A percentile compares a stretch with the other conserved stretches of the same genome.
These are phyloP conservation scores for Baorangia bicolor DNA, from an alignment of 768 basidiomycete species.

Conservation along the genomic window DNA sequence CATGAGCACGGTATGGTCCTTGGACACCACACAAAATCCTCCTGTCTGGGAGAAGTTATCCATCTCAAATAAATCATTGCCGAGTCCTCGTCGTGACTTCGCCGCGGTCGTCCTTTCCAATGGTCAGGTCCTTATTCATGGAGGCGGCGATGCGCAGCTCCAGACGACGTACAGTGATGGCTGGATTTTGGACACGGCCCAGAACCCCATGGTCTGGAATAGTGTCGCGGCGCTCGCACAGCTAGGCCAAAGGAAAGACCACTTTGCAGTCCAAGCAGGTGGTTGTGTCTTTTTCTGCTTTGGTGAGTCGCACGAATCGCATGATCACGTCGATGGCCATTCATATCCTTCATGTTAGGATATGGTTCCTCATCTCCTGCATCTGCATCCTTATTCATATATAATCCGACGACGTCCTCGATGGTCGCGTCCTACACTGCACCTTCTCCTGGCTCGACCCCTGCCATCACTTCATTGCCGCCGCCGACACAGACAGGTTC, in stretches of 20 bases:
- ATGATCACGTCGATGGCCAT: not conserved
- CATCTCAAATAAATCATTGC: constrained; percentile 43
- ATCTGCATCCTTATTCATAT: constrained; percentile 55
- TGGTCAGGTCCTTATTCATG: constrained; percentile 69
- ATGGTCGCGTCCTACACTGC: constrained; percentile 45
- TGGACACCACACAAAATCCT: constrained; percentile 53
- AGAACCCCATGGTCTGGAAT: constrained; percentile 61
- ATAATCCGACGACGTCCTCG: constrained; percentile 36
- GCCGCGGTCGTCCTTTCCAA: constrained; percentile 50
- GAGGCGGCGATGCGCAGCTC: constrained; percentile 63
- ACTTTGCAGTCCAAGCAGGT: constrained; percentile 64
- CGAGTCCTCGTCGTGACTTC: constrained; percentile 62
- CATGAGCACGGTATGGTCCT: constrained; percentile 57
- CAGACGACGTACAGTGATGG: constrained; percentile 63
- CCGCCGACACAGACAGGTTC: constrained; percentile 33
- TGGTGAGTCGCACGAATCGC: constrained; percentile 47
- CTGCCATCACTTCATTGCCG: constrained; percentile 35
- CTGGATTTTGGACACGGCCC: constrained; percentile 62
- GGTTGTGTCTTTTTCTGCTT: constrained; percentile 72
- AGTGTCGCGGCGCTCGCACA: constrained; percentile 48
- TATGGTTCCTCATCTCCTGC: constrained; percentile 40
- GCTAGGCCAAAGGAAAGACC: constrained; percentile 68
- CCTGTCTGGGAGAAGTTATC: constrained; percentile 50
- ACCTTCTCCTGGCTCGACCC: constrained; percentile 29
- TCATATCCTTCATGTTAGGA: constrained; percentile 26